Percentiles rank a stretch among this genome's conserved stretches.
phyloP scores from a whole-genome alignment of 1,139 yeast species.

The Candida sp. region DNA sequence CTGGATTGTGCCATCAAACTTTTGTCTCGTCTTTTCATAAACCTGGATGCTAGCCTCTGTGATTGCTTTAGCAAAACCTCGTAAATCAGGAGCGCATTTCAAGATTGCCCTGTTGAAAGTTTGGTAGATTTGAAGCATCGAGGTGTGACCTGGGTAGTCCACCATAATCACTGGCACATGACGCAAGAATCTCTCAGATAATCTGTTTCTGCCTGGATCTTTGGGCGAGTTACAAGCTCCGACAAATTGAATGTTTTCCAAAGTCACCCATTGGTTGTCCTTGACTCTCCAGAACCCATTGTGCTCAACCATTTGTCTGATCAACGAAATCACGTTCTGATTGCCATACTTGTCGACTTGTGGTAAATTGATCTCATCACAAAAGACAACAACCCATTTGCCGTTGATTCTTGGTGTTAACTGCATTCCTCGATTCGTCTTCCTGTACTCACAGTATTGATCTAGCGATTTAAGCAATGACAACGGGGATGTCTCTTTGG shows the following conservation, averaged over 20 bases:
- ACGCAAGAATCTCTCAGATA: constrained; percentile 70
- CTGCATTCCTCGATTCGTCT: constrained; percentile 52
- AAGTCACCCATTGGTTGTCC: constrained; percentile 67
- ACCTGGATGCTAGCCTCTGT: constrained; percentile 73
- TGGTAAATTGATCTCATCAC: constrained; percentile 93
- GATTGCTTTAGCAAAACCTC: constrained; percentile 55
- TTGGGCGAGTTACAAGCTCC: constrained; percentile 96
- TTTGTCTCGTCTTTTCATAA: constrained; percentile 48
- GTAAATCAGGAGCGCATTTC: constrained; percentile 64
- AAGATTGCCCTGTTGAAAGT: constrained; percentile 62
- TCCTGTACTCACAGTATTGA: constrained; percentile 69
- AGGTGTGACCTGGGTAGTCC: constrained; percentile 75
- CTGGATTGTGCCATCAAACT: constrained; percentile 39
- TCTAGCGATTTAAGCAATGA: constrained; percentile 69
- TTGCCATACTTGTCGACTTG: constrained; percentile 75
- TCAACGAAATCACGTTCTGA: constrained; percentile 72
- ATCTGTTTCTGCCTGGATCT: constrained; percentile 71
- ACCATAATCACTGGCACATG: constrained; percentile 74
- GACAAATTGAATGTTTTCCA: constrained; percentile 78
- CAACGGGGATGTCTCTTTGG: constrained; percentile 77
- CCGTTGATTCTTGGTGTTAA: constrained; percentile 68
- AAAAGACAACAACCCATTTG: constrained; percentile 82
- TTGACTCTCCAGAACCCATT: constrained; percentile 77
- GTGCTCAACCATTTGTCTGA: constrained; percentile 77
- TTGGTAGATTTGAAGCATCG: constrained; percentile 71